These are phyloP conservation scores for Croton laevigatus DNA, from an alignment of 441 rosid species.

Conservation along the genomic window DNA sequence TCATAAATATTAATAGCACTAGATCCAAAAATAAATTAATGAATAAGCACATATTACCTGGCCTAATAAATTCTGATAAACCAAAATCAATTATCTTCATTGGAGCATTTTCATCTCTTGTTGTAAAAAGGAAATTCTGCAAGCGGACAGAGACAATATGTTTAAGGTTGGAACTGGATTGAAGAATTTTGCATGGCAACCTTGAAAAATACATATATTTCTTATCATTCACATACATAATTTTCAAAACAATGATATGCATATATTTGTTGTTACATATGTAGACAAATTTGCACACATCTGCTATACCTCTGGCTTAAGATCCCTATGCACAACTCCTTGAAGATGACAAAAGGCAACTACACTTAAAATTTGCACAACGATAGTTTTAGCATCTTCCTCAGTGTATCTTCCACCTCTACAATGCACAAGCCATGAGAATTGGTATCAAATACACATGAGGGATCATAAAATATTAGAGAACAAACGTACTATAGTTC, in stretches of 20 bases:
- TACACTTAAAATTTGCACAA: conserved; percentile 73
- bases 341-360: conserved; percentile 96
- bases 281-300: conserved; percentile 2
- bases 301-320: conserved; percentile 83
- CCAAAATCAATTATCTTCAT: conserved; percentile 94
- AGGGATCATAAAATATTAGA: conserved; percentile 39
- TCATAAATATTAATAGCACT: too few species aligned
- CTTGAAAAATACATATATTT: not conserved
- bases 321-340: conserved; percentile 93
- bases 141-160: conserved; percentile 5
- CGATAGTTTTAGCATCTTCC: conserved; percentile 74
- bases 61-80: conserved; percentile 83
- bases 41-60: conserved; percentile 48
- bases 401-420: conserved; percentile 91
- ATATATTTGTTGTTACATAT: not conserved
- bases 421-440: conserved; percentile 16
- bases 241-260: not conserved
- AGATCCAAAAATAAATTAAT: too few species aligned
- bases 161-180: not conserved
- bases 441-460: not conserved
- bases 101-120: conserved; percentile 70
- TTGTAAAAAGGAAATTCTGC: conserved; percentile 89
- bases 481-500: conserved; percentile 12
- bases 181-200: not conserved
- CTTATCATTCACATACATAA: not conserved